Base-by-base conservation (phyloP, 495 filamentous ascomycete genomes). In the Aspergillus funiculosus region DNA sequence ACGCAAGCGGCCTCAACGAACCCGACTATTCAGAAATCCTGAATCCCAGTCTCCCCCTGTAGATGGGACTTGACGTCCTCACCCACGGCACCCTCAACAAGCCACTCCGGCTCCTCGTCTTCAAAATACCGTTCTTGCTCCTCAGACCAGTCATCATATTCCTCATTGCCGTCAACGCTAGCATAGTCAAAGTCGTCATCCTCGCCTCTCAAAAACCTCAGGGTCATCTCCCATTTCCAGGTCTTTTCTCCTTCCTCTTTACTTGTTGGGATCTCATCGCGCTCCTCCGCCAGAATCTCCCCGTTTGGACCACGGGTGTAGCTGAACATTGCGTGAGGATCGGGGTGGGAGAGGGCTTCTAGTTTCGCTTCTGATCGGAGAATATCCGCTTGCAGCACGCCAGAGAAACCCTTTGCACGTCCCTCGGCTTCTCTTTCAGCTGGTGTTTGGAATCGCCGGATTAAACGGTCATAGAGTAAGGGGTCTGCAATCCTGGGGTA, bases 171-270 rank as follows among this genome's bases (percentile, higher is more conserved):
- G 55, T 91, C 87, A 19, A 90, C 82, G 4, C 13, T 46, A 11
- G 50, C 63, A 54, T 91, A 91, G 30, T 88, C 83, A 49, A 94
- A 90, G 36, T 94, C 87, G 5, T 67, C 63, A 56, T 91, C 87
- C 25, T 74, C 73, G 1, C 87, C 87, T 19, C 73, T 64, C 22
- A 91, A 53, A 51, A 94, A 94, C 21, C 86, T 69, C 43, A 81
- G 57, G 15, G 75, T 69, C 68, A 91, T 79, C 56, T 82, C 83
- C 56, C 74, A 74, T 32, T 63, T 58, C 87, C 87, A 94, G 35
- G 72, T 66, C 57, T 71, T 71, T 51, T 67, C 61, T 4, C 83
- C 87, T 40, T 89, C 82, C 45, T 80, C 80, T 52, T 77, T 81
- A 15, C 61, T 79, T 37, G 63, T 49, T 1, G 82, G 78, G 8